Base-by-base conservation (phyloP, 2,329 filamentous ascomycete species). In the Lojkania enalia region DNA sequence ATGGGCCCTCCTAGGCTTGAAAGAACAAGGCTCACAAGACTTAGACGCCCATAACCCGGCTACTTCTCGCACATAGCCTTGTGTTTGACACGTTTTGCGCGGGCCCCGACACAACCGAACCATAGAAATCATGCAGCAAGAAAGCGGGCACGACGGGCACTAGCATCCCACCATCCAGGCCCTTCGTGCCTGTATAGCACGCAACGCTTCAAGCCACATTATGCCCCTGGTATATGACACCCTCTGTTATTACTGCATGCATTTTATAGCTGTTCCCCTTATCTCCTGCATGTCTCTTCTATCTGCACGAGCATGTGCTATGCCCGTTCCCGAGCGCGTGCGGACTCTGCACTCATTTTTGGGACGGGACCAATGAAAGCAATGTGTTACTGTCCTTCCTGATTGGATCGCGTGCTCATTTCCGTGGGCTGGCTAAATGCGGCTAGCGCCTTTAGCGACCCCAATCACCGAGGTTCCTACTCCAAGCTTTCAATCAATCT, bases 371-470 rank as follows among this genome's bases (percentile, higher is more conserved):
- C 54, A 54, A 55, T 55, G 31, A 50, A 18, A 40, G 4, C n/a
- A 6, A 5, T 15, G 20, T 16, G 9, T 7, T 42, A 20, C 15
- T 31, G 47, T 56, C 51, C 58, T 60, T 59, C 57, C 53, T 48
- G 20, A 54, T 61, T 47, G 37, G 50, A 47, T 45, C 35, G 45
- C 19, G 19, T 15, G 38, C 29, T 39, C 42, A 49, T 49, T 43
- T 48, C 39, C 39, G 32, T 38, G 39, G 18, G 13, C 27, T 49
- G 51, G 50, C 54, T 56, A 50, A 55, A 61, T 57, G 41, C 43
- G 52, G 52, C 50, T 61, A 62, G 54, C 54, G 25, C 37, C 38
- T 39, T 39, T 32, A 27, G 38, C 29, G 25, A 23, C 30, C 27
- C 20, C 15, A 14, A 27, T 31, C 27, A 39, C 13, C 42, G 38